Base-by-base conservation (phyloP, 140 eudicot genomes). In the Senecio squalidus region DNA sequence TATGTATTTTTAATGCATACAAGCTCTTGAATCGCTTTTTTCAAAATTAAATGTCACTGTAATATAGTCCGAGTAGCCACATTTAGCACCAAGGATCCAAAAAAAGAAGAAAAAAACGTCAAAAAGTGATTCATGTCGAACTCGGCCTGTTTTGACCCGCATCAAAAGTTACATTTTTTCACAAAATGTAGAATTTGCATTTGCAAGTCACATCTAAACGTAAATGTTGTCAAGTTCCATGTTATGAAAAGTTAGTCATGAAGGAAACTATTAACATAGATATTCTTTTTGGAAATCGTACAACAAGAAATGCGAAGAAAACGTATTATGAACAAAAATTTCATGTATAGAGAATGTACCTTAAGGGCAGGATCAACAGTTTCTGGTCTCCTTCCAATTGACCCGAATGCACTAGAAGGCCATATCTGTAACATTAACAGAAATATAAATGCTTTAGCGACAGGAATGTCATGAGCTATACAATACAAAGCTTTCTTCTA, bases 381-480 rank as follows among this genome's bases (percentile, higher is more conserved):
- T 59, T 56, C 64, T 18, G 51, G 70, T 77, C 59, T 73, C 48
- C 16, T 77, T 27, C 62, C 68, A 43, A 77, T 33, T 20, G 75
- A 74, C 62, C 84, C 80, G 57, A 74, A 71, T 48, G 69, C 78
- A 58, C 55, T 59, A 34, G 62, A 36, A 44, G 94, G 94, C 88
- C 85, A 84, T 52, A 84, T 52, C 94, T 66, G 61, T 13, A 53
- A 44, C 34, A 50, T 38, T 44, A 3, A 59, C 21, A 22, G 11
- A 40, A 27, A 24, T 49, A 36, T 28, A 51, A 22, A 58, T 14
- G 15, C 18, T 39, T 61, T 23, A 26, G 40, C 15, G 14, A 5
- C 6, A 2, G 63, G 10, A 13, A 5, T 14, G 43, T 11, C 10
- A 62, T 48, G 47, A 62, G 18, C n/a, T 62, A 36, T 26, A 53